Evolutionary conservation across 2,329 filamentous ascomycete species (phyloP).

Genomic region (Parafenestella ontariensis): DNA sequence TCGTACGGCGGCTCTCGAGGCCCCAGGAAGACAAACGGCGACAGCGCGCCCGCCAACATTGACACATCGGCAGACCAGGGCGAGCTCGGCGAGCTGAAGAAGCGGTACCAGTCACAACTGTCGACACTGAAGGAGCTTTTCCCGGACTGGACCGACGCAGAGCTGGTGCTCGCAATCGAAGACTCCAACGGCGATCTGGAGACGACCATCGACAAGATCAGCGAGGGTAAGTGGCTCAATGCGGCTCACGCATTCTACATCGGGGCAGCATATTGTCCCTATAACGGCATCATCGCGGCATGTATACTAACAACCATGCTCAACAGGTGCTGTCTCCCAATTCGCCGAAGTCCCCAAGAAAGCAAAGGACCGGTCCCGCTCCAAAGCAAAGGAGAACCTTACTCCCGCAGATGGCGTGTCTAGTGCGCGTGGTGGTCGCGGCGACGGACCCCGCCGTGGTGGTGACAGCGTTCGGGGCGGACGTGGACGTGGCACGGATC

Average conservation of each 20-base stretch:
- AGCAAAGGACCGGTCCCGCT: conserved; percentile 75
- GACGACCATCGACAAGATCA: conserved; percentile 77
- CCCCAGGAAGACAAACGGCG: conserved; percentile 70
- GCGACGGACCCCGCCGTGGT: conserved; percentile 35
- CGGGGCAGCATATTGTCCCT: too few relatives aligned
- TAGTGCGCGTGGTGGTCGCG: conserved; percentile 30
- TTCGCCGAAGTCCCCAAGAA: conserved; percentile 79
- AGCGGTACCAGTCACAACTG: conserved; percentile 82
- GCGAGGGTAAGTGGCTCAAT: conserved; percentile 68
- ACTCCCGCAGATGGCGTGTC: conserved; percentile 59
- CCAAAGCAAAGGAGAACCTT: conserved; percentile 72
- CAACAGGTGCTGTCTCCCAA: conserved; percentile 76
- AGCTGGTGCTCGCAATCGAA: conserved; percentile 89
- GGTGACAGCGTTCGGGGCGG: conserved; percentile 52
- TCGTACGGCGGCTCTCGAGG: conserved; percentile 66
- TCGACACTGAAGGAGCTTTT: conserved; percentile 89
- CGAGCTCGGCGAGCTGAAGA: conserved; percentile 90
- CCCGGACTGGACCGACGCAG: conserved; percentile 92
- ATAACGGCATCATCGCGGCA: conserved; percentile 2
- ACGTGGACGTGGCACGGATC: conserved; percentile 69
- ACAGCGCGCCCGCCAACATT: conserved; percentile 66
- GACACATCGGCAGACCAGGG: conserved; percentile 79
- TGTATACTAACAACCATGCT: conserved; percentile 14
- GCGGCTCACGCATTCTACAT: not conserved
- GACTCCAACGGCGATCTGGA: conserved; percentile 82